Evolutionary conservation across 2,329 filamentous ascomycete species (phyloP), one percentile per base, ranked within the genome.

Genomic region (Beauveria scarabaeidicola): DNA sequence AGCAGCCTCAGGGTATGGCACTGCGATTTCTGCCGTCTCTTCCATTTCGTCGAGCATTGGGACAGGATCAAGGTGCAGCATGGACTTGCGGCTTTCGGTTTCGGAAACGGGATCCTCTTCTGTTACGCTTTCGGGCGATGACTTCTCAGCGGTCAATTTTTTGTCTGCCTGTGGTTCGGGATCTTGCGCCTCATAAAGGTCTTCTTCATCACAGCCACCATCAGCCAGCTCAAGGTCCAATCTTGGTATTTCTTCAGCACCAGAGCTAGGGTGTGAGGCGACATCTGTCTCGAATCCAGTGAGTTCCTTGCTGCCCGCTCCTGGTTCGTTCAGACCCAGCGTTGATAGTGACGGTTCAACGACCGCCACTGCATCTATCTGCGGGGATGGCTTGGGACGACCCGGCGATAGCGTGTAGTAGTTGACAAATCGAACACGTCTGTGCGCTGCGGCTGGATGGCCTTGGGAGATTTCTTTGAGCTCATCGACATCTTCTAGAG

Each of bases 321-420:
- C 46, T 21, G 17, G 3, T 13, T 41, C 15, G 17, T 50, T n/a
- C 32, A 41, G 29, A 11, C 17, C 21, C 23, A 48, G 32, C 8
- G 43, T 47, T n/a, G 43, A 47, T 2, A 21, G 15, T 10, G 54
- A 41, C 6, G 17, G 6, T 10, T 32, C 21, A 21, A 17, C 32
- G 27, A 11, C 44, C 5, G n/a, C n/a, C 21, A 11, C 21, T 8
- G 11, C 47, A 38, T 25, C 25, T 1, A 29, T 21, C 19, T n/a
- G 57, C 40, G 21, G 52, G 27, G 44, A 36, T 41, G 64, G 58
- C 65, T 88, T 91, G 2, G 81, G 79, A 61, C 84, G 79, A 3
- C 91, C 91, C 10, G 88, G 87, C 64, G 89, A 91, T n/a, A 89
- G 82, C 1, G 91, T 96, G 69, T 93, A 96, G 70, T 96, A 96